Evolutionary conservation across 2,329 filamentous ascomycete species (phyloP).

Genomic region (Aureobasidium leucospermi): DNA sequence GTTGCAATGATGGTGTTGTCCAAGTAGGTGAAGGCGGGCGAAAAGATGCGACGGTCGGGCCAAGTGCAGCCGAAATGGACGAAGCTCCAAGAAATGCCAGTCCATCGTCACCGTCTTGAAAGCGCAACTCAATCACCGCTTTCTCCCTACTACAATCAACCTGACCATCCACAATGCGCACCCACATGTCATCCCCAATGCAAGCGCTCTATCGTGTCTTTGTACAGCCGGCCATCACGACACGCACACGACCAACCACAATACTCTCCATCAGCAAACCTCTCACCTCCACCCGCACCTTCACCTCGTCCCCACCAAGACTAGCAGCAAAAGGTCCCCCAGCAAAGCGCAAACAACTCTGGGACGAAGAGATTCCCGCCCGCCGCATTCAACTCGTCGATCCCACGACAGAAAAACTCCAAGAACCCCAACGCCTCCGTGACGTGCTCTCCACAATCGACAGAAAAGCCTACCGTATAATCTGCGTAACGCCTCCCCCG

Average conservation of each 20-base stretch:
- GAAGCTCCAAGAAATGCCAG: neutral
- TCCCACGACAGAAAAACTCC: conserved; percentile 29
- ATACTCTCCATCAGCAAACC: neutral
- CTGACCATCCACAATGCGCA: neutral
- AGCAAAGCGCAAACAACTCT: conserved; percentile 32
- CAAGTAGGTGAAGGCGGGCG: neutral
- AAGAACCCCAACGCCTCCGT: conserved; percentile 24
- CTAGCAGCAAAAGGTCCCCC: conserved; percentile 30
- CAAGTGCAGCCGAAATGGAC: neutral
- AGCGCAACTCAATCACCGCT: too few species aligned
- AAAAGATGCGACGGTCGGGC: neutral
- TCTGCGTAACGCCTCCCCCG: conserved; percentile 38
- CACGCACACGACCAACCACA: neutral
- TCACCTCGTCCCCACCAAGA: conserved; percentile 19
- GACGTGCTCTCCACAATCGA: conserved; percentile 41
- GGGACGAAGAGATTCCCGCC: conserved; percentile 44
- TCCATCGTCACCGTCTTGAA: neutral
- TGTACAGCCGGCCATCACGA: conserved; percentile 27
- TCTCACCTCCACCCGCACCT: neutral
- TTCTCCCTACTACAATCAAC: too few species aligned
- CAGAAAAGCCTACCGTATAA: conserved; percentile 42
- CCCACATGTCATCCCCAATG: neutral
- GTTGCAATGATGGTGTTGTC: too few species aligned
- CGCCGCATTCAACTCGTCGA: conserved; percentile 39
- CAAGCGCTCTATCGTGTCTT: conserved; percentile 40